Conservation (phyloP, 2,329 filamentous ascomycete genomes). For the Grosmannia penicillata region DNA sequence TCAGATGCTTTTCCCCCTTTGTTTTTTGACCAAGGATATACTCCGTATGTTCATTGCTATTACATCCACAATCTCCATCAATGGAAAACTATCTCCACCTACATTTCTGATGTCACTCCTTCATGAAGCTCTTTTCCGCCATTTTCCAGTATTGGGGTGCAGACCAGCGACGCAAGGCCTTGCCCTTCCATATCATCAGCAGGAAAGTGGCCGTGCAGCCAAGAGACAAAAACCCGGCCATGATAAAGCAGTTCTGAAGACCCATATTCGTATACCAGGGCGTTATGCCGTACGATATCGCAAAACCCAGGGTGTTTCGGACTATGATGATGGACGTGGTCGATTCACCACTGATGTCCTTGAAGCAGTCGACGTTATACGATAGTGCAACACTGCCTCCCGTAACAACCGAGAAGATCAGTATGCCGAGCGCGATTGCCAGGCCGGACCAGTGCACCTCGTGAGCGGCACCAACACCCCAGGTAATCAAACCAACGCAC, state of each 20-base stretch:
- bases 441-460: slow-evolving; percentile 25
- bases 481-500: slow-evolving; percentile 24
- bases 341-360: slow-evolving; percentile 14
- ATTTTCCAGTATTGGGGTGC: slow-evolving; percentile 5
- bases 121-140: neutral
- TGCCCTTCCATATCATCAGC: slow-evolving; percentile 17
- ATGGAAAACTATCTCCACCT: too few species aligned
- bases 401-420: slow-evolving; percentile 23
- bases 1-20: too few species aligned
- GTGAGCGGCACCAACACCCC: slow-evolving; percentile 31
- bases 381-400: slow-evolving; percentile 23
- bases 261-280: slow-evolving; percentile 19
- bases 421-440: slow-evolving; percentile 23
- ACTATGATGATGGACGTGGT: slow-evolving; percentile 14
- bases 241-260: slow-evolving; percentile 19
- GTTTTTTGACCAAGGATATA: too few species aligned
- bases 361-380: slow-evolving; percentile 26
- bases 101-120: too few species aligned
- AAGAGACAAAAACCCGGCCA: slow-evolving; percentile 16
- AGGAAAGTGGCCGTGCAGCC: slow-evolving; percentile 15
- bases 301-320: slow-evolving; percentile 15
- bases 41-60: too few species aligned
- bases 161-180: slow-evolving; percentile 11
- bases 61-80: too few species aligned
- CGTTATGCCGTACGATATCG: slow-evolving; percentile 18